These are phyloP conservation scores for Parmelia sp. DNA, from an alignment of 495 filamentous ascomycete genomes.

Conservation along the genomic window DNA sequence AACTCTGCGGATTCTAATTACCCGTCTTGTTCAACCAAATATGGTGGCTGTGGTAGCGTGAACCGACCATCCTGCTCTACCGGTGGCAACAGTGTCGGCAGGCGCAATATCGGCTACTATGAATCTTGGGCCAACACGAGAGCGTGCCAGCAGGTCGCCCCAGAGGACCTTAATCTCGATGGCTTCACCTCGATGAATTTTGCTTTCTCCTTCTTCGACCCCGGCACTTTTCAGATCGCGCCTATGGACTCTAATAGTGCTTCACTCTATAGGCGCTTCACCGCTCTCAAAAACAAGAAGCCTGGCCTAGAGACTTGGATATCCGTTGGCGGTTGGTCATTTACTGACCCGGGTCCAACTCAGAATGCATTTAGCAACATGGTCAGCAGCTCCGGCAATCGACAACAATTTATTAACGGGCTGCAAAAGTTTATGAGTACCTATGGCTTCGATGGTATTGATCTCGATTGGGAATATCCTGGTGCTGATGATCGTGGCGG, in stretches of 20 bases:
- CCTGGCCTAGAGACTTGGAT: not conserved
- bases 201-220: not conserved
- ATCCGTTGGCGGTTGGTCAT: not conserved
- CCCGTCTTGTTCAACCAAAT: too few relatives aligned
- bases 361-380: constrained; percentile 32
- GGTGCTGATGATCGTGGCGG: constrained; percentile 28
- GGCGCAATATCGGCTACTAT: constrained; percentile 20
- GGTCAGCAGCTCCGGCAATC: constrained; percentile 27
- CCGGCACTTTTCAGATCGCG: not conserved
- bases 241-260: not conserved
- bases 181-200: not conserved
- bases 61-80: constrained; percentile 2
- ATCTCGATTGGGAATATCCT: constrained; percentile 35
- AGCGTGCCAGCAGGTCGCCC: constrained; percentile 12
- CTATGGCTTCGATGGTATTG: constrained; percentile 48
- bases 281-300: not conserved
- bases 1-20: not conserved
- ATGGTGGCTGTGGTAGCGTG: not conserved
- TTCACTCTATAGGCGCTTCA: not conserved
- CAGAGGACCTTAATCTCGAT: not conserved
- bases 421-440: constrained; percentile 35
- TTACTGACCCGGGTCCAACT: constrained; percentile 15
- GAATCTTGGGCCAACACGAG: constrained; percentile 25
- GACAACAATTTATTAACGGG: constrained; percentile 40
- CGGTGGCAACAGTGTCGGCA: not conserved